These are phyloP conservation scores for Lolium multiflorum DNA, from an alignment of 176 grass and related monocot genomes.

Conservation along the genomic window DNA sequence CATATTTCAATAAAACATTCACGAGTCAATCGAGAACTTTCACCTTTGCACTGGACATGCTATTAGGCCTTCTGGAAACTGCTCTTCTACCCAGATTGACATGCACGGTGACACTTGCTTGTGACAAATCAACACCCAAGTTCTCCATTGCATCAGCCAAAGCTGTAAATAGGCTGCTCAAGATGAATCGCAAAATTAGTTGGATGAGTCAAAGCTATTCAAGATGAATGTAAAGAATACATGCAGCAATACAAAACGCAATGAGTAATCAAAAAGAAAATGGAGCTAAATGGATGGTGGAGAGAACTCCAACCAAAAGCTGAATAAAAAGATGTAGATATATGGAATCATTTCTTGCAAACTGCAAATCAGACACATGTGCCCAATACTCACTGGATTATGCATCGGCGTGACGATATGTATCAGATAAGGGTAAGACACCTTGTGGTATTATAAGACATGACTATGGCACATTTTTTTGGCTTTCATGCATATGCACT, in stretches of 20 bases:
- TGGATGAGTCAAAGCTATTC: conserved; percentile 3
- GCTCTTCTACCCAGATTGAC: conserved; percentile 69
- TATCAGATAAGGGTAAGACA: background rate
- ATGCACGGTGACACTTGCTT: conserved; percentile 66
- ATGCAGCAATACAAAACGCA: background rate
- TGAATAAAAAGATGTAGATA: conserved; percentile 7
- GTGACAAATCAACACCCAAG: conserved; percentile 68
- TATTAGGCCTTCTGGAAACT: conserved; percentile 53
- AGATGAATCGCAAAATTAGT: background rate
- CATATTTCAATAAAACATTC: conserved; percentile 16
- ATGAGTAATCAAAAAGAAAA: background rate
- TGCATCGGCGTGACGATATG: background rate
- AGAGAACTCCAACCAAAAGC: background rate
- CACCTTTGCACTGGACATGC: conserved; percentile 61
- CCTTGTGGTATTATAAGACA: background rate
- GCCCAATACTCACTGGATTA: background rate
- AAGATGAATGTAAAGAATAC: conserved; percentile 11
- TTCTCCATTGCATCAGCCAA: conserved; percentile 69
- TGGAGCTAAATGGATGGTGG: background rate
- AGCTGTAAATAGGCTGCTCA: conserved; percentile 56
- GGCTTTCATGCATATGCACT: background rate
- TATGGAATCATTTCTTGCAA: background rate
- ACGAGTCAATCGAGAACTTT: background rate
- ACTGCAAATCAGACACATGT: background rate
- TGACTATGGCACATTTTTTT: background rate